Conservation (phyloP, 1,284 basidiomycete genomes). For the Melanopsichium pennsylvanicum region DNA sequence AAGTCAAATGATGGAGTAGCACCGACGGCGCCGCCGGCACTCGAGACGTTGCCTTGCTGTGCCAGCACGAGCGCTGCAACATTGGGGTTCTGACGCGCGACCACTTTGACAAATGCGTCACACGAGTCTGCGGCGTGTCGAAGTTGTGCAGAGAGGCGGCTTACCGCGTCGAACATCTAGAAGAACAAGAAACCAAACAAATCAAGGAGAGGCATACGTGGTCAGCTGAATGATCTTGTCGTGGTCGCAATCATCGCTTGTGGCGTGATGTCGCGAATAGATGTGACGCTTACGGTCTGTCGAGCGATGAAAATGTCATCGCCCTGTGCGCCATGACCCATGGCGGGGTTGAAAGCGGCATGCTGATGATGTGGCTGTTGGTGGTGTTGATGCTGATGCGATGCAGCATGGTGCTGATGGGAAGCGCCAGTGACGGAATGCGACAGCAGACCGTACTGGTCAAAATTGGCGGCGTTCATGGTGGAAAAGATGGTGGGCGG, state of each 20-base stretch:
- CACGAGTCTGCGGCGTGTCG: conserved; percentile 51
- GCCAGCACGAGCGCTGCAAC: conserved; percentile 50
- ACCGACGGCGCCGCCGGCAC: conserved; percentile 19
- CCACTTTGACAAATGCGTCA: conserved; percentile 51
- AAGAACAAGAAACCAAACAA: too few relatives aligned
- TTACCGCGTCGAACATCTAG: conserved; percentile 52
- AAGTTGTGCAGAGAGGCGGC: conserved; percentile 47
- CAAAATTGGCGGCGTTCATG: conserved; percentile 49
- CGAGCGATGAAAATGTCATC: conserved; percentile 49
- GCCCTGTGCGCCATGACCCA: conserved; percentile 36
- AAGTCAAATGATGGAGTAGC: conserved; percentile 45
- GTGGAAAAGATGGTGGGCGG: conserved; percentile 43
- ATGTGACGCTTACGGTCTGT: conserved; percentile 47
- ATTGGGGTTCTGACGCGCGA: conserved; percentile 49
- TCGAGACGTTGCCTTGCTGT: conserved; percentile 39
- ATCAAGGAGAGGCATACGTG: too few relatives aligned
- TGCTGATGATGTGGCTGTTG: conserved; percentile 41
- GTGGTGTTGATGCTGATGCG: conserved; percentile 45
- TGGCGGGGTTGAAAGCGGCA: conserved; percentile 39
- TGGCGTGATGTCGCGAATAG: too few relatives aligned
- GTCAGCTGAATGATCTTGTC: conserved; percentile 7
- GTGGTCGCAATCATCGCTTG: too few relatives aligned
- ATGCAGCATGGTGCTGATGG: conserved; percentile 43
- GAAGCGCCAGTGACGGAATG: conserved; percentile 37
- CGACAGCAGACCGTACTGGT: conserved; percentile 48